Conservation (phyloP, 2,329 filamentous ascomycete species). For the Aspergillus hiratsukae region DNA sequence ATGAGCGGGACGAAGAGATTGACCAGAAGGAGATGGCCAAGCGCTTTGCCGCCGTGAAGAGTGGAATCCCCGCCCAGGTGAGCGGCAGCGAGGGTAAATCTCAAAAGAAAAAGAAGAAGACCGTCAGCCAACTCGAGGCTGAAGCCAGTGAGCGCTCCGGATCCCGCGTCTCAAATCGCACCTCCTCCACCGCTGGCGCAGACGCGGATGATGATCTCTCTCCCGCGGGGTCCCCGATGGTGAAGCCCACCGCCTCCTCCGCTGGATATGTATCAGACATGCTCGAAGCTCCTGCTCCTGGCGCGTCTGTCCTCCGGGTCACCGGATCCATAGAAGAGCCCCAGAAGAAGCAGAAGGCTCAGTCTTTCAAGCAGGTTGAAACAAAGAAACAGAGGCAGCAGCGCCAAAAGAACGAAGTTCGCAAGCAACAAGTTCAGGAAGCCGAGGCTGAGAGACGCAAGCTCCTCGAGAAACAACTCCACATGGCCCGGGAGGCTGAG, state of each 20-base stretch:
- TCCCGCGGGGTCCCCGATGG: constrained; percentile 61
- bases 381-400: constrained; percentile 96
- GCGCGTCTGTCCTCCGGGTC: constrained; percentile 72
- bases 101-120: constrained; percentile 68
- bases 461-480: constrained; percentile 76
- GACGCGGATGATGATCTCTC: constrained; percentile 81
- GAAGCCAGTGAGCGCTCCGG: constrained; percentile 40
- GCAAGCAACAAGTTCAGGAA: constrained; percentile 69
- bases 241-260: constrained; percentile 35
- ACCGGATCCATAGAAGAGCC: constrained; percentile 60
- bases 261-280: constrained; percentile 80
- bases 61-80: constrained; percentile 57
- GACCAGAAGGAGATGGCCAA: constrained; percentile 73
- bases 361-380: constrained; percentile 64
- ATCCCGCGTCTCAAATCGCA: constrained; percentile 49
- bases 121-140: constrained; percentile 46
- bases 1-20: constrained; percentile 53
- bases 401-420: constrained; percentile 77
- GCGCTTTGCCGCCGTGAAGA: constrained; percentile 65
- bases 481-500: constrained; percentile 74
- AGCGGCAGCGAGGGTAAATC: constrained; percentile 30
- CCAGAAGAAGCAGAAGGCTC: constrained; percentile 55
- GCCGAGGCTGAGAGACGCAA: constrained; percentile 73
- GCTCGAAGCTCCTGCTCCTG: constrained; percentile 68
- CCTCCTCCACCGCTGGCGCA: constrained; percentile 66